Percentiles rank a stretch among this genome's conserved stretches.
These are phyloP conservation scores for Cucumis melo DNA, from an alignment of 306 rosid species.

Conservation along the genomic window DNA sequence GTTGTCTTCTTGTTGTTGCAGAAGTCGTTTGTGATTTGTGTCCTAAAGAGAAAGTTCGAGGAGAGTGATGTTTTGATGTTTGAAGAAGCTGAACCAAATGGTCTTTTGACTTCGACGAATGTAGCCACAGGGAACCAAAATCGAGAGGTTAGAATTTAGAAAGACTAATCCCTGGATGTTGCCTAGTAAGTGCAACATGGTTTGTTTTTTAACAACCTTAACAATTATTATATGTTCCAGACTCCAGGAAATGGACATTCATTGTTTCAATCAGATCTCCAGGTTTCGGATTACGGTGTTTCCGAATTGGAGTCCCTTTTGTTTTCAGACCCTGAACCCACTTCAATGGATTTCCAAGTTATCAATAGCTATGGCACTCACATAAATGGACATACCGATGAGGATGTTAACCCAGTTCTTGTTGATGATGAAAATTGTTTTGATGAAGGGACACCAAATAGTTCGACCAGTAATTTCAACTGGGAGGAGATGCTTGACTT, in stretches of 20 bases:
- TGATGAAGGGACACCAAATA: background rate
- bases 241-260: background rate
- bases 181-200: background rate
- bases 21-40: conserved; percentile 39
- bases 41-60: conserved; percentile 17
- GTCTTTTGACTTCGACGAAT: conserved; percentile 1
- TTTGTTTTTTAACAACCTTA: background rate
- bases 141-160: conserved; percentile 26
- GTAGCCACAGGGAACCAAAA: background rate
- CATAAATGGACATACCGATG: conserved; percentile 6
- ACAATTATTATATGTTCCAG: background rate
- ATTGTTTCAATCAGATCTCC: background rate
- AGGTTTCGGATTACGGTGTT: background rate
- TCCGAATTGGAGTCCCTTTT: background rate
- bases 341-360: background rate
- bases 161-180: background rate
- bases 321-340: no score
- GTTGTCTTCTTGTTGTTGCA: conserved; percentile 13
- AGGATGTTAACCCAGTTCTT: background rate
- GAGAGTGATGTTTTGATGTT: background rate
- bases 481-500: background rate
- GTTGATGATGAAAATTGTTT: background rate
- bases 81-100: conserved; percentile 13
- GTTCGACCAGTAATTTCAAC: background rate
- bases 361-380: background rate